Conservation (phyloP, 805 yeast genomes). For the Metschnikowia corniflorae region DNA sequence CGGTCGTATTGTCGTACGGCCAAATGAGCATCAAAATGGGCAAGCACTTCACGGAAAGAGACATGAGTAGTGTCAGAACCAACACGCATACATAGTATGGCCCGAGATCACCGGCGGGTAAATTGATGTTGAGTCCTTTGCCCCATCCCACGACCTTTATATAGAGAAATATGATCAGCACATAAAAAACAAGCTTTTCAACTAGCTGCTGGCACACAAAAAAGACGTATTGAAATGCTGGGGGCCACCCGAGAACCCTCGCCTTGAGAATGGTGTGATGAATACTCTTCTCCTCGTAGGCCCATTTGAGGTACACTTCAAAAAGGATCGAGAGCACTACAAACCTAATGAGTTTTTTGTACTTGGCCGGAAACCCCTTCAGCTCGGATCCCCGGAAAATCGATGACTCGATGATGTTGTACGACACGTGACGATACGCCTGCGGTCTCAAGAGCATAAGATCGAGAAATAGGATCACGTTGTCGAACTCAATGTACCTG, state of each 20-base stretch:
- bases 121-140: slow-evolving; percentile 13
- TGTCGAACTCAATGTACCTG: slow-evolving; percentile 86
- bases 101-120: slow-evolving; percentile 28
- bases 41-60: slow-evolving; percentile 76
- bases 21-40: slow-evolving; percentile 94
- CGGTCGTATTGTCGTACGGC: slow-evolving; percentile 81
- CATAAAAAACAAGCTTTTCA: slow-evolving; percentile 42
- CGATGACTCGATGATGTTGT: slow-evolving; percentile 50
- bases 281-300: slow-evolving; percentile 67
- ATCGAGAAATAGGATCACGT: slow-evolving; percentile 79
- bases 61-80: slow-evolving; percentile 65
- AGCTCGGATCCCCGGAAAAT: slow-evolving; percentile 9
- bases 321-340: slow-evolving; percentile 66
- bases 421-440: slow-evolving; percentile 84
- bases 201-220: slow-evolving; percentile 52
- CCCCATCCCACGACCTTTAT: slow-evolving; percentile 22
- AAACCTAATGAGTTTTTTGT: slow-evolving; percentile 37
- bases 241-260: slow-evolving; percentile 29
- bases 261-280: slow-evolving; percentile 25
- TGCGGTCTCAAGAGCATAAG: slow-evolving; percentile 79
- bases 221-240: slow-evolving; percentile 50
- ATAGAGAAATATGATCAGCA: slow-evolving; percentile 28
- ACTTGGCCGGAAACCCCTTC: slow-evolving; percentile 11
- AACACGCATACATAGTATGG: slow-evolving; percentile 42
- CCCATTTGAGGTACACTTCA: slow-evolving; percentile 92